These are phyloP conservation scores for Onygenales sp. DNA, from an alignment of 2,329 filamentous ascomycete species.

Conservation along the genomic window DNA sequence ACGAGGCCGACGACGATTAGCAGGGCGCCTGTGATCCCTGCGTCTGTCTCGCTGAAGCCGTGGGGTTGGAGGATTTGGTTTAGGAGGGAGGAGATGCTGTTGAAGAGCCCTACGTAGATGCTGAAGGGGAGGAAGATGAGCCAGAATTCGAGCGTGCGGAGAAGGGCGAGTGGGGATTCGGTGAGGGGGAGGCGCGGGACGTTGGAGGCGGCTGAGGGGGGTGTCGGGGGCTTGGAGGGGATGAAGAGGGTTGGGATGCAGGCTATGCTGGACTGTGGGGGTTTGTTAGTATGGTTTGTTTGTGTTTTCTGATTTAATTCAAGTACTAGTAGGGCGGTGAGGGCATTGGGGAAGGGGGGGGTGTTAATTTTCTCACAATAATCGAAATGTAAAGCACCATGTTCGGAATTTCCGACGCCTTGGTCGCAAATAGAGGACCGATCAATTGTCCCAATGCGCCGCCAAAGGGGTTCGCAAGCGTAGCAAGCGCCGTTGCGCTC, in stretches of 20 bases:
- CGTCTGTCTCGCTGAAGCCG: constrained; percentile 70
- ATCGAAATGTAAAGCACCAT: constrained; percentile 81
- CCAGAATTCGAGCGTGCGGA: constrained; percentile 62
- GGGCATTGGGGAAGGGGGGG: neutral
- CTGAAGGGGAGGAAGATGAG: constrained; percentile 72
- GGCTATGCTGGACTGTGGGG: constrained; percentile 50
- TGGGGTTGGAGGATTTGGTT: constrained; percentile 87
- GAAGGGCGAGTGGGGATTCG: constrained; percentile 45
- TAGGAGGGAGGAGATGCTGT: constrained; percentile 75
- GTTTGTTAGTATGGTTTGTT: neutral
- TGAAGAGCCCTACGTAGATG: constrained; percentile 87
- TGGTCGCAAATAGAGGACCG: constrained; percentile 63
- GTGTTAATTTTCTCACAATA: constrained; percentile 49
- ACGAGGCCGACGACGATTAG: constrained; percentile 84
- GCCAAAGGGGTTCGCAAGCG: constrained; percentile 80
- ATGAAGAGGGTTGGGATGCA: constrained; percentile 73
- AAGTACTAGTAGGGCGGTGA: neutral
- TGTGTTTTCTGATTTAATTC: neutral
- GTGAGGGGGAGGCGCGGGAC: constrained; percentile 45
- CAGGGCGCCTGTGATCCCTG: constrained; percentile 80
- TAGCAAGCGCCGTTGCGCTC: constrained; percentile 75
- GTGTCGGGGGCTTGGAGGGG: constrained; percentile 65
- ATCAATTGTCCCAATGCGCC: constrained; percentile 83
- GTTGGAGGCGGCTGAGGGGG: constrained; percentile 58
- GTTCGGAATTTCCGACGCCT: constrained; percentile 57